phyloP scores from a whole-genome alignment of 176 grass and related monocot species.

The Typha latifolia region DNA sequence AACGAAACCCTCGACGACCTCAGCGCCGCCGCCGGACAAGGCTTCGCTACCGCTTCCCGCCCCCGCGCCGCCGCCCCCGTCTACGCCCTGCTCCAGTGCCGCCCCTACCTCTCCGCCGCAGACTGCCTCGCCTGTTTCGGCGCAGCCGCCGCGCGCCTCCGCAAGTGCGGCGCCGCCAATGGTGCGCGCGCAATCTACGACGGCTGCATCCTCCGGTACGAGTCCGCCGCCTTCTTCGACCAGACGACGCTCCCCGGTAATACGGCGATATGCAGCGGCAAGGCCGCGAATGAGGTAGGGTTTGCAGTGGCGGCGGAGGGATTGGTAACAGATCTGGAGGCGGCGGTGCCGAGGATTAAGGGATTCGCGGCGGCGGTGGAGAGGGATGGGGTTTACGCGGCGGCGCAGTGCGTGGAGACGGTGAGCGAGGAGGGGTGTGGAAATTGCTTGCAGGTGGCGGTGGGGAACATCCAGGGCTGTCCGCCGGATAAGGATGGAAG shows the following conservation, averaged over 20 bases:
- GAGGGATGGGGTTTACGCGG: constrained; percentile 39
- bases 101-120: constrained; percentile 35
- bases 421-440: constrained; percentile 36
- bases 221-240: constrained; percentile 55
- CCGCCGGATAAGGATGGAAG: constrained; percentile 51
- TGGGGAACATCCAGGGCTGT: constrained; percentile 46
- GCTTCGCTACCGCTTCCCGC: constrained; percentile 41
- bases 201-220: constrained; percentile 72
- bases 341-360: constrained; percentile 29
- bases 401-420: constrained; percentile 65
- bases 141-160: constrained; percentile 34
- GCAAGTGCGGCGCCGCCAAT: constrained; percentile 32
- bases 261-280: constrained; percentile 36
- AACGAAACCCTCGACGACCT: constrained; percentile 39
- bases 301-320: constrained; percentile 21
- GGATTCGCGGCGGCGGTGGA: constrained; percentile 34
- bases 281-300: constrained; percentile 11
- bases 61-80: constrained; percentile 32
- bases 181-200: constrained; percentile 66
- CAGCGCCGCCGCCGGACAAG: constrained; percentile 17
- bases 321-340: constrained; percentile 38
- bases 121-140: constrained; percentile 58
- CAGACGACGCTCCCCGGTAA: constrained; percentile 42
- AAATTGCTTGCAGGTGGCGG: constrained; percentile 43
- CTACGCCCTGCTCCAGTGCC: constrained; percentile 66